These are phyloP conservation scores for Pulveroboletus sp. DNA, from an alignment of 768 basidiomycete species.

Conservation along the genomic window DNA sequence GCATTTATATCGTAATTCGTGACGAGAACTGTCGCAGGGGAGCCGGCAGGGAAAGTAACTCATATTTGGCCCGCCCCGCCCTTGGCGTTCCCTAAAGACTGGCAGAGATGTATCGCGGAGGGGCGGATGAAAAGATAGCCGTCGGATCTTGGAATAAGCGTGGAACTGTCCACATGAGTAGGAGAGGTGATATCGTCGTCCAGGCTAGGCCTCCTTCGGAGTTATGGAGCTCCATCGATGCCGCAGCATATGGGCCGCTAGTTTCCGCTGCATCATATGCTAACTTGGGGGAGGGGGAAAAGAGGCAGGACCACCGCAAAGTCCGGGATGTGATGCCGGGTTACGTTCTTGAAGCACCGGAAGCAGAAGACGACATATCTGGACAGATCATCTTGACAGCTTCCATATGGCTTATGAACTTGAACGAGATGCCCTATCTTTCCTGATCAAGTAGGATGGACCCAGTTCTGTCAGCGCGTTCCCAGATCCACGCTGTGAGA, in stretches of 20 bases:
- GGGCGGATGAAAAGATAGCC: background rate
- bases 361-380: slow-evolving; percentile 8
- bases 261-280: slow-evolving; percentile 15
- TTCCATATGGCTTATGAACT: slow-evolving; percentile 7
- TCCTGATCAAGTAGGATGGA: slow-evolving; percentile 13
- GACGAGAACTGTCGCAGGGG: too few relatives aligned
- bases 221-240: slow-evolving; percentile 7
- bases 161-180: too few relatives aligned
- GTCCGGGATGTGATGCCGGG: slow-evolving; percentile 22
- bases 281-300: background rate
- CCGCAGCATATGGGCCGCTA: slow-evolving; percentile 19
- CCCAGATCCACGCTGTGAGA: slow-evolving; percentile 21
- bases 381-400: slow-evolving; percentile 9
- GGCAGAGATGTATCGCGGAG: too few relatives aligned
- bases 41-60: too few relatives aligned
- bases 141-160: background rate
- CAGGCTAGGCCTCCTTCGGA: too few relatives aligned
- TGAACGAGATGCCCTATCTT: background rate
- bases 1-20: background rate
- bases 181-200: background rate
- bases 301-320: slow-evolving; percentile 18
- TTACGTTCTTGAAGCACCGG: slow-evolving; percentile 7
- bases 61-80: too few relatives aligned
- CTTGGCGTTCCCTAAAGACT: too few relatives aligned
- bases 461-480: background rate